A percentile compares a stretch with the other conserved stretches of the same genome.
Evolutionary conservation across 2,329 filamentous ascomycete genomes (phyloP).

Genomic region (Colletotrichum brevisporum): DNA sequence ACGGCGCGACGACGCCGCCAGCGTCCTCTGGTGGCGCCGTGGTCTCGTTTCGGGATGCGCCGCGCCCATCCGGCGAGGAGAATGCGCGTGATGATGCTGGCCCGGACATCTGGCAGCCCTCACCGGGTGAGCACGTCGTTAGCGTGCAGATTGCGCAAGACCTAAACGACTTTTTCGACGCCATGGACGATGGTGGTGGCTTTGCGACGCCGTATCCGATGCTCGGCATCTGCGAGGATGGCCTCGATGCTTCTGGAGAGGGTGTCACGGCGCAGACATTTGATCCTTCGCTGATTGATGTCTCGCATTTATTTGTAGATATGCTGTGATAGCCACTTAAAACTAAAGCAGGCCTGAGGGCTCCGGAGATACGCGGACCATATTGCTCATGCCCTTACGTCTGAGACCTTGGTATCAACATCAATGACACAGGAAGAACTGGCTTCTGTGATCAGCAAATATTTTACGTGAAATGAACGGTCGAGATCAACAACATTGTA

Average conservation of each 20-base stretch:
- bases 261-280: background rate
- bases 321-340: slow-evolving; percentile 15
- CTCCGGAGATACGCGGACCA: no score
- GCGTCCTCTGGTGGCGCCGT: background rate
- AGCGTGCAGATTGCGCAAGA: slow-evolving; percentile 33
- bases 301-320: slow-evolving; percentile 34
- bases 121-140: background rate
- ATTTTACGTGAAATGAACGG: no score
- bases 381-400: no score
- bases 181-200: slow-evolving; percentile 20
- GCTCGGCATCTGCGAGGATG: slow-evolving; percentile 6
- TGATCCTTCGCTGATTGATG: slow-evolving; percentile 3
- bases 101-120: background rate
- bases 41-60: background rate
- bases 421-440: no score
- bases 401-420: no score
- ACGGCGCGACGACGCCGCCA: slow-evolving; percentile 1
- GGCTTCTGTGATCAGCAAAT: no score
- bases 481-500: no score
- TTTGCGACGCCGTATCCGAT: slow-evolving; percentile 4
- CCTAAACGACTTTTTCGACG: slow-evolving; percentile 30
- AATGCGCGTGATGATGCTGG: background rate
- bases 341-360: background rate
- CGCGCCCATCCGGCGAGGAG: background rate
- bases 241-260: background rate